phyloP scores from a whole-genome alignment of 768 basidiomycete genomes.

The Calocybe cyanea region DNA sequence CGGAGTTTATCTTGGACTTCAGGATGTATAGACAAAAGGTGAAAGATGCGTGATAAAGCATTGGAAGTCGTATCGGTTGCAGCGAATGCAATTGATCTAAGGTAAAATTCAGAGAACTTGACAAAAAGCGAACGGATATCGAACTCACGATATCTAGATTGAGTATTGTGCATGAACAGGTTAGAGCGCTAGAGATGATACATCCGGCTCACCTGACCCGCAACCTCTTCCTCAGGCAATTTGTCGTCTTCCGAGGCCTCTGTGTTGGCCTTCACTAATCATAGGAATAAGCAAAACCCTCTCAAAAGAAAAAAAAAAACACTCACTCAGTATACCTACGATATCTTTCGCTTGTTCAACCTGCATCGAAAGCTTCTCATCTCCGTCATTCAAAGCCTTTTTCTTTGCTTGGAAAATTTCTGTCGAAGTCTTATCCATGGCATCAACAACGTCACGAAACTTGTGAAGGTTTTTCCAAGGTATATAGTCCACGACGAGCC shows the following conservation, averaged over 20 bases:
- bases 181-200: too few relatives aligned
- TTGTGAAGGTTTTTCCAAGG: slow-evolving; percentile 8
- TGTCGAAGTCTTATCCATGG: slow-evolving; percentile 10
- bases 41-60: slow-evolving; percentile 32
- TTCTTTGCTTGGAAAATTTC: slow-evolving; percentile 16
- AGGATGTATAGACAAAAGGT: slow-evolving; percentile 27
- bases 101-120: background rate
- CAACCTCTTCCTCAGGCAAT: slow-evolving; percentile 25
- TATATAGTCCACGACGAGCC: slow-evolving; percentile 15
- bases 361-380: slow-evolving; percentile 9
- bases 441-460: slow-evolving; percentile 14
- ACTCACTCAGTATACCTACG: slow-evolving; percentile 17
- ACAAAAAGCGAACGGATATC: too few relatives aligned
- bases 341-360: slow-evolving; percentile 14
- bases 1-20: slow-evolving; percentile 23
- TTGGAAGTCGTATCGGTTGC: slow-evolving; percentile 43
- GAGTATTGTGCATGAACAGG: too few relatives aligned
- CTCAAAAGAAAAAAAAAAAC: background rate
- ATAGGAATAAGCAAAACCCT: background rate
- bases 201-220: slow-evolving; percentile 12
- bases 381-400: slow-evolving; percentile 12
- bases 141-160: slow-evolving; percentile 17
- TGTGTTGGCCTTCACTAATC: slow-evolving; percentile 22
- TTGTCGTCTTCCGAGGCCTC: slow-evolving; percentile 10
- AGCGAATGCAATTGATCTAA: slow-evolving; percentile 29